These are phyloP conservation scores for Aspergillus panamensis DNA, from an alignment of 495 filamentous ascomycete species.

Conservation along the genomic window DNA sequence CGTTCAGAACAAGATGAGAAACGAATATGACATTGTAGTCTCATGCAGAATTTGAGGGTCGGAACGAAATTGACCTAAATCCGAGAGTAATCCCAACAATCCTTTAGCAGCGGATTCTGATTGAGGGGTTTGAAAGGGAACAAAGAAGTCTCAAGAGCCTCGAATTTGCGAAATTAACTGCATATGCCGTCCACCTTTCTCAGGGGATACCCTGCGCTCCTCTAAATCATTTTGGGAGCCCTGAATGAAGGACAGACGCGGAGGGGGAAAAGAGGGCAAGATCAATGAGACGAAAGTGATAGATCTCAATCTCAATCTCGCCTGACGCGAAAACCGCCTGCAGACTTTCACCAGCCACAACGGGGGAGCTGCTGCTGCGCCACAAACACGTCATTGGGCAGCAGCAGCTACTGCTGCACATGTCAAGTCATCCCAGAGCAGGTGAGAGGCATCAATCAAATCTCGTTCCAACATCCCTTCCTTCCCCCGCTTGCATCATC, in stretches of 20 bases:
- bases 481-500: conserved; percentile 1
- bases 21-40: conserved; percentile 14
- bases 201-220: neutral
- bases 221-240: neutral
- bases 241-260: neutral
- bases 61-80: neutral
- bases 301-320: neutral
- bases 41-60: neutral
- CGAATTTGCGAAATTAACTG: neutral
- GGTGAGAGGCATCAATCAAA: neutral
- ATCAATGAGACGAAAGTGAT: neutral
- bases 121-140: neutral
- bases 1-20: neutral
- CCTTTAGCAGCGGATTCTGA: neutral
- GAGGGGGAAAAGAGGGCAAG: neutral
- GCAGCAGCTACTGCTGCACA: conserved; percentile 20
- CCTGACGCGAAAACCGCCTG: conserved; percentile 2
- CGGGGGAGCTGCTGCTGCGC: neutral
- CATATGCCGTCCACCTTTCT: neutral
- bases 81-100: neutral
- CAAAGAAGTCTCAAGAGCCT: neutral
- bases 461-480: neutral
- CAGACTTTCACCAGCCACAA: conserved; percentile 6
- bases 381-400: conserved; percentile 40
- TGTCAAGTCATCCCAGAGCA: neutral